phyloP scores from a whole-genome alignment of 2,329 filamentous ascomycete genomes.

The Colletotrichum orchidophilum region DNA sequence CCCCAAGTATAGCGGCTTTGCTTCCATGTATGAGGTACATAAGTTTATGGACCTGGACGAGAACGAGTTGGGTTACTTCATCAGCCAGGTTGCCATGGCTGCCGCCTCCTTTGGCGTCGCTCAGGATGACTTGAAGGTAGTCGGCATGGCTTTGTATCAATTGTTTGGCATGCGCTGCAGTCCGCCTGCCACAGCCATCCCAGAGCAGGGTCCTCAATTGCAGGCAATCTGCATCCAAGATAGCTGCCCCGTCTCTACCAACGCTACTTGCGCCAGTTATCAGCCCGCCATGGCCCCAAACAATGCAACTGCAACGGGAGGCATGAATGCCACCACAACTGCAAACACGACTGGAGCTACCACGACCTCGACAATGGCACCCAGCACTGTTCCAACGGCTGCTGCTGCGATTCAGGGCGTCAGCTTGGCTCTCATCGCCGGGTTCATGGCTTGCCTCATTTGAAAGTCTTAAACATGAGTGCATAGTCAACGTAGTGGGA shows the following conservation, averaged over 20 bases:
- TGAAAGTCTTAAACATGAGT: too few relatives aligned
- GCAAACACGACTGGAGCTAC: background rate
- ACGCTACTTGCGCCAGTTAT: slow-evolving; percentile 58
- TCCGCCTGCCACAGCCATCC: slow-evolving; percentile 54
- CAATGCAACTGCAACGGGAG: slow-evolving; percentile 15
- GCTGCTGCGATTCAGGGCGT: background rate
- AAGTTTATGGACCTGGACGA: slow-evolving; percentile 67
- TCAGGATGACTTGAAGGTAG: slow-evolving; percentile 57
- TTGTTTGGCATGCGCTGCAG: slow-evolving; percentile 64
- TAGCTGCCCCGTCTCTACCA: slow-evolving; percentile 57
- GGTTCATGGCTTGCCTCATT: background rate
- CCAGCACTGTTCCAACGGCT: slow-evolving; percentile 12
- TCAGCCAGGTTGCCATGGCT: slow-evolving; percentile 64
- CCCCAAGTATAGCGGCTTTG: slow-evolving; percentile 55
- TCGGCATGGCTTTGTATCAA: slow-evolving; percentile 58
- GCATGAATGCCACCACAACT: slow-evolving; percentile 17
- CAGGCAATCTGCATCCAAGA: slow-evolving; percentile 66
- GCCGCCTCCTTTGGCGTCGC: slow-evolving; percentile 68
- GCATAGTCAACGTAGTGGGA: background rate
- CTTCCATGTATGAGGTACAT: slow-evolving; percentile 63
- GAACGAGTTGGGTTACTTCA: slow-evolving; percentile 66
- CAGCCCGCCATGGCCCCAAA: slow-evolving; percentile 38
- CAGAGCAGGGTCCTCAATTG: slow-evolving; percentile 54
- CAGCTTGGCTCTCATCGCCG: background rate
- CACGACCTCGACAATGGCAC: background rate